Base-by-base conservation (phyloP, 2,329 filamentous ascomycete species). In the Sphaceloma murrayae region DNA sequence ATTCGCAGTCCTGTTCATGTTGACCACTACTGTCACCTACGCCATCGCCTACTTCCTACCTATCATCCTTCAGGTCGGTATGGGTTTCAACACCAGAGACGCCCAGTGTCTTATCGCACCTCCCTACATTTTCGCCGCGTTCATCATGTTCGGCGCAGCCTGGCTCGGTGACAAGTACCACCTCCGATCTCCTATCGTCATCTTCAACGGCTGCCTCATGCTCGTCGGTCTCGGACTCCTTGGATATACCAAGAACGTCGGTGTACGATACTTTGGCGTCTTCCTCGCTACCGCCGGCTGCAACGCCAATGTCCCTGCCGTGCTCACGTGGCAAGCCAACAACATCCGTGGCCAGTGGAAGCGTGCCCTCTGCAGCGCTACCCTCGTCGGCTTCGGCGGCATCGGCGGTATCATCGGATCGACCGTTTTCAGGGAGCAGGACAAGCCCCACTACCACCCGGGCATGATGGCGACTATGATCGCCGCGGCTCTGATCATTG, bases 321-420 rank as follows among this genome's bases (percentile, higher is more conserved):
- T 77, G 34, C 77, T 93, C 67, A 74, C 83, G 0, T 91, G 85
- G 65, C 85, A 89, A 65, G 83, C 84, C 31, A 91, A 89, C 65
- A 93, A 93, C 62, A 81, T 93, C 56, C 78, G 83, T 43, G 85
- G 85, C 0, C 85, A 91, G 64, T 93, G 85, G 84, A 93, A 89
- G 67, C 77, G 86, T 36, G 85, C 85, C 1, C 80, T 91, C 53
- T 80, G 77, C 59, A 83, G 77, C 48, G 82, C 85, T 2, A 81
- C 79, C 0, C 72, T 89, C 2, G 81, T 91, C 3, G 82, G 80
- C 1, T 77, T 83, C 39, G 84, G 84, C 5, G 84, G 82, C 2
- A 67, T 93, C 18, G 85, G 85, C 27, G 85, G 85, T 24, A 91
- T 91, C 39, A 52, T 60, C 10, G 58, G 58, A 6, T 49, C 46